Percentiles rank a stretch among this genome's conserved stretches.
These are phyloP conservation scores for Ampelocalamus luodianensis DNA, from an alignment of 176 grass and related monocot species.

Conservation along the genomic window DNA sequence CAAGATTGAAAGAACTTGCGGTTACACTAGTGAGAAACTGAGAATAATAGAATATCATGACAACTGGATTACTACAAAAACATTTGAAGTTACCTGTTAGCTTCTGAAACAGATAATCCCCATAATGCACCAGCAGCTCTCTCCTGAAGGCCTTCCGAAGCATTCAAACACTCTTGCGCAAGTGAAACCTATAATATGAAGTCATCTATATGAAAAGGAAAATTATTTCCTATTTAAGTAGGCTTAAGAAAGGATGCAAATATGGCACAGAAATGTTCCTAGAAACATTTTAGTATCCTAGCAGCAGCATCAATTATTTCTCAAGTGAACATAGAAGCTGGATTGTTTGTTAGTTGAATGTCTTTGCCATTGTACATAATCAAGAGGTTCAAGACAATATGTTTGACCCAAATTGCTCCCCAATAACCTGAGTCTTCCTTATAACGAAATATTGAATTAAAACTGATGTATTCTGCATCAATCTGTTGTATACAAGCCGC, in stretches of 20 bases:
- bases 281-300: constrained; percentile 37
- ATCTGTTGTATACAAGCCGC: constrained; percentile 5
- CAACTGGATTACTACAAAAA: constrained; percentile 15
- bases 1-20: neutral
- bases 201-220: constrained; percentile 34
- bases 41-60: neutral
- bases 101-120: constrained; percentile 98
- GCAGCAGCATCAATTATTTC: constrained; percentile 33
- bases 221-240: constrained; percentile 20
- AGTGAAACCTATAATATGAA: constrained; percentile 77
- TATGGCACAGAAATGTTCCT: constrained; percentile 5
- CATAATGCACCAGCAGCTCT: constrained; percentile 98
- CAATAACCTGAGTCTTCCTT: constrained; percentile 22
- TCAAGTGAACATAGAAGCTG: constrained; percentile 11
- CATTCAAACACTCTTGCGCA: constrained; percentile 84
- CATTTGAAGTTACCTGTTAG: constrained; percentile 81
- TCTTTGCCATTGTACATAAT: neutral
- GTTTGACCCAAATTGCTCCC: constrained; percentile 24
- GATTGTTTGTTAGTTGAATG: constrained; percentile 13
- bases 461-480: constrained; percentile 12
- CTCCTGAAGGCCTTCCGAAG: constrained; percentile 98
- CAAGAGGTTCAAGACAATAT: constrained; percentile 32
- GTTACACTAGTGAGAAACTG: constrained; percentile 5
- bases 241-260: constrained; percentile 18
- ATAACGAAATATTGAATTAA: constrained; percentile 10